These are phyloP conservation scores for Candida nonsorbophila DNA, from an alignment of 805 yeast genomes.

Conservation along the genomic window DNA sequence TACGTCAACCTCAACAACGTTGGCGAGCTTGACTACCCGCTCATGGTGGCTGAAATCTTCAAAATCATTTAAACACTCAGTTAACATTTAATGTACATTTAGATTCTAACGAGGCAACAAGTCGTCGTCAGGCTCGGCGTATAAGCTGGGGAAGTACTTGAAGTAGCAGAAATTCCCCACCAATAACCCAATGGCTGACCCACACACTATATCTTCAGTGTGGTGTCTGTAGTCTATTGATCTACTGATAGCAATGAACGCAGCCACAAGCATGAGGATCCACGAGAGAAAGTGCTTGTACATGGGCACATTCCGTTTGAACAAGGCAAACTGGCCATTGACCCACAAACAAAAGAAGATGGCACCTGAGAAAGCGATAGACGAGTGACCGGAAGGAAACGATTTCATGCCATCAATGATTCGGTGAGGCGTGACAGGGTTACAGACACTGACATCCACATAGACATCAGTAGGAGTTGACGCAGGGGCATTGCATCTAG, in stretches of 20 bases:
- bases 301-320: constrained; percentile 1
- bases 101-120: constrained; percentile 3
- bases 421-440: constrained; percentile 21
- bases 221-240: constrained; percentile 35
- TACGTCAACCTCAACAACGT: constrained; percentile 8
- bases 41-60: too few species aligned
- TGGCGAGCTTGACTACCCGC: constrained; percentile 8
- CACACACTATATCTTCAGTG: constrained; percentile 24
- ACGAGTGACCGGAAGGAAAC: constrained; percentile 38
- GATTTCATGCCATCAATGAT: constrained; percentile 35
- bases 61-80: background rate
- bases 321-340: constrained; percentile 18
- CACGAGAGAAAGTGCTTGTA: constrained; percentile 4
- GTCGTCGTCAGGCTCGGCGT: constrained; percentile 1
- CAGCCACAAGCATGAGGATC: constrained; percentile 20
- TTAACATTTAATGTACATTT: too few species aligned
- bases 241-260: constrained; percentile 26
- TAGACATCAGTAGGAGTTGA: constrained; percentile 18
- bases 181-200: constrained; percentile 19
- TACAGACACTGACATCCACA: constrained; percentile 27
- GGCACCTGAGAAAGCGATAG: constrained; percentile 28
- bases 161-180: constrained; percentile 11
- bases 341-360: constrained; percentile 29
- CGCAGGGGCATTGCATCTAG: constrained; percentile 28
- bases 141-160: constrained; percentile 8